phyloP scores from a whole-genome alignment of 2,329 filamentous ascomycete genomes.

The Thielaviopsis ethacetica region DNA sequence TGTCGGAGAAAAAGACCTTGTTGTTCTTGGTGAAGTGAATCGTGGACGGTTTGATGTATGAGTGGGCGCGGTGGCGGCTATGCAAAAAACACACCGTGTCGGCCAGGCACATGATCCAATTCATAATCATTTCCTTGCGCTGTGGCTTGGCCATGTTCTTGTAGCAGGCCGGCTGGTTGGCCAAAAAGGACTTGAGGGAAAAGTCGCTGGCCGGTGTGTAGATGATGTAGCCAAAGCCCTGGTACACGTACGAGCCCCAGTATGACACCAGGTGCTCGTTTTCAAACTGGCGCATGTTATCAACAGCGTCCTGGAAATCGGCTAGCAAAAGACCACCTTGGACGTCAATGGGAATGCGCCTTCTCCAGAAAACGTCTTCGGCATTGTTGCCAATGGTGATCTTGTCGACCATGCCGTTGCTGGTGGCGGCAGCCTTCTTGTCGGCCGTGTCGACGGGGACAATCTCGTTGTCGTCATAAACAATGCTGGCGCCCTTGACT shows the following conservation, averaged over 20 bases:
- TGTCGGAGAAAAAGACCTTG: slow-evolving; percentile 50
- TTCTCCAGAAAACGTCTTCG: slow-evolving; percentile 38
- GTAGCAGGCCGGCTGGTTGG: slow-evolving; percentile 43
- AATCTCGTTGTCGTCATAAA: slow-evolving; percentile 50
- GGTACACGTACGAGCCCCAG: slow-evolving; percentile 53
- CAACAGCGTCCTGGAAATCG: slow-evolving; percentile 45
- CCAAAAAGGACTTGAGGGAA: slow-evolving; percentile 50
- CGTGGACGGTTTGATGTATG: slow-evolving; percentile 54
- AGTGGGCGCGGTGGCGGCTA: slow-evolving; percentile 44
- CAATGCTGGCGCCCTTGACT: slow-evolving; percentile 40
- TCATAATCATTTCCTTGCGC: slow-evolving; percentile 43
- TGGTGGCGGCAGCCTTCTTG: slow-evolving; percentile 28
- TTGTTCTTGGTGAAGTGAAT: slow-evolving; percentile 50
- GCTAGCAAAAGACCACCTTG: slow-evolving; percentile 28
- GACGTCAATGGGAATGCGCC: slow-evolving; percentile 30
- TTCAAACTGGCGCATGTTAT: slow-evolving; percentile 38
- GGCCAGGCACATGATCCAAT: slow-evolving; percentile 60
- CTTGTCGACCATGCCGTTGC: slow-evolving; percentile 31
- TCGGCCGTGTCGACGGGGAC: slow-evolving; percentile 54
- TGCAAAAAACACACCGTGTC: slow-evolving; percentile 55
- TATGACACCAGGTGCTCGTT: slow-evolving; percentile 56
- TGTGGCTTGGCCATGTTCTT: slow-evolving; percentile 45
- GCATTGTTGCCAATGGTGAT: slow-evolving; percentile 48
- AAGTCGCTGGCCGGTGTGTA: slow-evolving; percentile 51
- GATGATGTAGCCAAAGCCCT: slow-evolving; percentile 46